Conservation (phyloP, 495 filamentous ascomycete genomes). For the Penicillium lagena region DNA sequence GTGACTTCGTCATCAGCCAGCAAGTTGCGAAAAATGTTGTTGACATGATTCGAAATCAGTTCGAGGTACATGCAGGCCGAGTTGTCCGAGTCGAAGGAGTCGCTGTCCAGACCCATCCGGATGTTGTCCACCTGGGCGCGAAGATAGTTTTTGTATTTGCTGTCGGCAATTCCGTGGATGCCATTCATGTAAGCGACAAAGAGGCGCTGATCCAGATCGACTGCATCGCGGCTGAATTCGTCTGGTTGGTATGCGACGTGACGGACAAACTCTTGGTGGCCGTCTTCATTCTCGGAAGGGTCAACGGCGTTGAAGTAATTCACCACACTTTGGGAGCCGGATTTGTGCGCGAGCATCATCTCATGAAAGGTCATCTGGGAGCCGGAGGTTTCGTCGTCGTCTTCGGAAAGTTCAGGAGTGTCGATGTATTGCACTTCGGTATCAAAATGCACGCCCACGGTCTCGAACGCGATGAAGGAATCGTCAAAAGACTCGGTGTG, state of each 20-base stretch:
- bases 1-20: constrained; percentile 32
- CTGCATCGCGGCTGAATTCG: constrained; percentile 31
- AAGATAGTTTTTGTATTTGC: constrained; percentile 28
- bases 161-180: constrained; percentile 31
- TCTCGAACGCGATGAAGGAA: constrained; percentile 36
- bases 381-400: constrained; percentile 18
- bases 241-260: constrained; percentile 21
- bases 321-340: constrained; percentile 3
- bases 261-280: constrained; percentile 8
- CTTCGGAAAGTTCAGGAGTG: constrained; percentile 10
- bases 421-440: constrained; percentile 33
- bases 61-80: constrained; percentile 31
- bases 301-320: constrained; percentile 7
- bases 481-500: constrained; percentile 34
- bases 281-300: constrained; percentile 7
- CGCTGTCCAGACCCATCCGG: constrained; percentile 25
- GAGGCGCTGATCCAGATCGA: constrained; percentile 34
- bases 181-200: constrained; percentile 42
- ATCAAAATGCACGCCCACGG: constrained; percentile 30
- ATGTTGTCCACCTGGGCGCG: constrained; percentile 30
- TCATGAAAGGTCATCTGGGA: constrained; percentile 37
- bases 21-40: constrained; percentile 35
- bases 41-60: constrained; percentile 32
- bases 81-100: constrained; percentile 31
- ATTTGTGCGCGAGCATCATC: constrained; percentile 33